phyloP scores from a whole-genome alignment of 805 yeast species.

The Sugiyamaella chiloensis region DNA sequence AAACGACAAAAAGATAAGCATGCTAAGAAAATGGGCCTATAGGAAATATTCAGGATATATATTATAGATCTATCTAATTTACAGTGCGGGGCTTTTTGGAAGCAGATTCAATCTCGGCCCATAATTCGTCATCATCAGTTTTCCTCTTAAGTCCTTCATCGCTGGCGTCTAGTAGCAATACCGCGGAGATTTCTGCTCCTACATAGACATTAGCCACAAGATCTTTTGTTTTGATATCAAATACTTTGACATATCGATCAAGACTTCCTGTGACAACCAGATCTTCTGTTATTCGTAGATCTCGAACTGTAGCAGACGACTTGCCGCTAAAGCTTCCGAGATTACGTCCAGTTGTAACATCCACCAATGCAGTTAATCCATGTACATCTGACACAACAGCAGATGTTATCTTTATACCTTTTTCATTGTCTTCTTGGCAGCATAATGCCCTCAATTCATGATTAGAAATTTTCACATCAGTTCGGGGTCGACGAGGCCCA shows the following conservation, averaged over 20 bases:
- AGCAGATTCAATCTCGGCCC: conserved; percentile 35
- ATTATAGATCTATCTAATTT: neutral
- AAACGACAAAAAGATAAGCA: conserved; percentile 17
- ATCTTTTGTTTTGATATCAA: conserved; percentile 56
- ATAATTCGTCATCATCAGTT: conserved; percentile 36
- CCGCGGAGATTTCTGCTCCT: conserved; percentile 64
- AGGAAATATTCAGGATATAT: neutral
- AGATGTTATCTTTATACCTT: conserved; percentile 39
- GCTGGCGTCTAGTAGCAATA: conserved; percentile 49
- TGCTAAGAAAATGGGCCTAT: conserved; percentile 20
- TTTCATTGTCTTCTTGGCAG: no score
- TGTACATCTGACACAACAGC: conserved; percentile 73
- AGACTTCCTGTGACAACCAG: conserved; percentile 75
- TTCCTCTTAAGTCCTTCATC: conserved; percentile 28
- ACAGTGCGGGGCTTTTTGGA: conserved; percentile 11
- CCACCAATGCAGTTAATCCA: conserved; percentile 37
- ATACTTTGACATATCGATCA: conserved; percentile 82
- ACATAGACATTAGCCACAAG: conserved; percentile 67
- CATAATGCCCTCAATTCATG: conserved; percentile 49
- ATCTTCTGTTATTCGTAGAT: conserved; percentile 28
- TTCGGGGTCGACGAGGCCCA: conserved; percentile 64
- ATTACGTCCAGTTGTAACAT: conserved; percentile 29
- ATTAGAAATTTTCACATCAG: conserved; percentile 52
- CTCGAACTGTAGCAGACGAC: conserved; percentile 66
- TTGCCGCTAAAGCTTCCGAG: conserved; percentile 52